Conservation (phyloP, 2,329 filamentous ascomycete species). For the Talaromyces sp. region DNA sequence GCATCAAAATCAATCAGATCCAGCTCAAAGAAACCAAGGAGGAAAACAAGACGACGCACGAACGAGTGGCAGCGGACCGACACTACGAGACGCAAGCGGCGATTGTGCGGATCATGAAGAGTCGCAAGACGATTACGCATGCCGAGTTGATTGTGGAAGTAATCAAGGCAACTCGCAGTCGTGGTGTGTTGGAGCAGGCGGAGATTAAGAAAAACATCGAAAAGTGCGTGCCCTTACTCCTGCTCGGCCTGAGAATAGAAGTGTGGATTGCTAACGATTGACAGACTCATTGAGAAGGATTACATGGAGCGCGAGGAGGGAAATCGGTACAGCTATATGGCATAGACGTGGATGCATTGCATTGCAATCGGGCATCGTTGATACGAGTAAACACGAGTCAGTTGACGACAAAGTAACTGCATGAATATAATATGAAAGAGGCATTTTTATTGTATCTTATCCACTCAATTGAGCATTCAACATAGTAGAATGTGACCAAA, state of each 20-base stretch:
- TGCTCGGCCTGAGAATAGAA: neutral
- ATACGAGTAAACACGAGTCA: neutral
- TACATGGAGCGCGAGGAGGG: constrained; percentile 78
- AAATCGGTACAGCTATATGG: constrained; percentile 67
- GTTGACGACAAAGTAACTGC: too few species aligned
- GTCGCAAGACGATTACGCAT: constrained; percentile 80
- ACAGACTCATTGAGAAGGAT: constrained; percentile 84
- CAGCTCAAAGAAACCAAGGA: constrained; percentile 94
- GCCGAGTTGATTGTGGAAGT: constrained; percentile 86
- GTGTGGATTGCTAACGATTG: constrained; percentile 11
- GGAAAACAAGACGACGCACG: constrained; percentile 91
- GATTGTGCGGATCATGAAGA: constrained; percentile 97
- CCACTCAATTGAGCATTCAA: too few species aligned
- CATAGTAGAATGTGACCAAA: too few species aligned
- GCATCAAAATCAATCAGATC: constrained; percentile 98
- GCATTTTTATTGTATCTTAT: neutral
- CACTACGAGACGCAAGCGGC: constrained; percentile 97
- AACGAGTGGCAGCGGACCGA: constrained; percentile 80
- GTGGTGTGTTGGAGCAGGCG: constrained; percentile 77
- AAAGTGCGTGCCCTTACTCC: constrained; percentile 56
- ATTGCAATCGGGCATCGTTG: neutral
- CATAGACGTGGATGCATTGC: constrained; percentile 28
- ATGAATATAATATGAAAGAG: neutral
- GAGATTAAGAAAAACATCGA: constrained; percentile 98
- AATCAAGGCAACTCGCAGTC: constrained; percentile 80